These are phyloP conservation scores for Trichothecium sympodiale DNA, from an alignment of 2,329 filamentous ascomycete genomes.

Conservation along the genomic window DNA sequence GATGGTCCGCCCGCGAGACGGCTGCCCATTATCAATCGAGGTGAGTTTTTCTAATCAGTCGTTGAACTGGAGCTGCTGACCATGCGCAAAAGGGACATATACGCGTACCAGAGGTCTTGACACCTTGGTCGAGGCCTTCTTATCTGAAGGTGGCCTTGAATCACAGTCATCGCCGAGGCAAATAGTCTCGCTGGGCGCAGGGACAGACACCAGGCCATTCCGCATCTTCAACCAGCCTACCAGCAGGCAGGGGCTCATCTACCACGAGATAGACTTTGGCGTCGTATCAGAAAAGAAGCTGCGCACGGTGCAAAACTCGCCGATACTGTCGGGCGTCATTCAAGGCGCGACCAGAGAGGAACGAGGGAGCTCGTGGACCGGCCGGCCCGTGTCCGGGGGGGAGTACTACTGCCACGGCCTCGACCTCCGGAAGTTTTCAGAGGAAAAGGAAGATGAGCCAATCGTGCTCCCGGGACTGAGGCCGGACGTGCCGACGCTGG, in stretches of 20 bases:
- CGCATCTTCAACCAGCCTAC: slow-evolving; percentile 47
- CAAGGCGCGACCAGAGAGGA: slow-evolving; percentile 17
- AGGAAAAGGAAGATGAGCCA: not conserved
- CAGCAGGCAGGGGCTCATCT: slow-evolving; percentile 40
- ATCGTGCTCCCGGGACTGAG: slow-evolving; percentile 29
- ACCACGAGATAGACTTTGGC: slow-evolving; percentile 90
- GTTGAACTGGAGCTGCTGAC: not conserved
- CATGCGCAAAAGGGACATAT: slow-evolving; percentile 63
- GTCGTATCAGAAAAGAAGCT: slow-evolving; percentile 61
- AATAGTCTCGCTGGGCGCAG: slow-evolving; percentile 85
- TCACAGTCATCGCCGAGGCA: slow-evolving; percentile 38
- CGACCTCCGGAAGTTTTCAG: slow-evolving; percentile 54
- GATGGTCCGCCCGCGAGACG: slow-evolving; percentile 46
- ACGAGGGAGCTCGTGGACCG: slow-evolving; percentile 28
- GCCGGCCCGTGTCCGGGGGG: slow-evolving; percentile 24
- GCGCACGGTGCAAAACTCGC: slow-evolving; percentile 34
- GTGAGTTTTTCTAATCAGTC: slow-evolving; percentile 31
- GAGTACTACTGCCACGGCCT: slow-evolving; percentile 50
- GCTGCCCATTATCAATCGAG: slow-evolving; percentile 88
- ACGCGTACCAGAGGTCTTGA: slow-evolving; percentile 79
- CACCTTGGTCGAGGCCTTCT: slow-evolving; percentile 60
- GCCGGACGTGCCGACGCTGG: slow-evolving; percentile 59
- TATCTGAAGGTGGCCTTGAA: slow-evolving; percentile 28
- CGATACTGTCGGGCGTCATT: slow-evolving; percentile 27
- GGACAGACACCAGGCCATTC: slow-evolving; percentile 84